Conservation (phyloP, 192 early-diverging fungal genomes). For the Chytriomyces sp. region DNA sequence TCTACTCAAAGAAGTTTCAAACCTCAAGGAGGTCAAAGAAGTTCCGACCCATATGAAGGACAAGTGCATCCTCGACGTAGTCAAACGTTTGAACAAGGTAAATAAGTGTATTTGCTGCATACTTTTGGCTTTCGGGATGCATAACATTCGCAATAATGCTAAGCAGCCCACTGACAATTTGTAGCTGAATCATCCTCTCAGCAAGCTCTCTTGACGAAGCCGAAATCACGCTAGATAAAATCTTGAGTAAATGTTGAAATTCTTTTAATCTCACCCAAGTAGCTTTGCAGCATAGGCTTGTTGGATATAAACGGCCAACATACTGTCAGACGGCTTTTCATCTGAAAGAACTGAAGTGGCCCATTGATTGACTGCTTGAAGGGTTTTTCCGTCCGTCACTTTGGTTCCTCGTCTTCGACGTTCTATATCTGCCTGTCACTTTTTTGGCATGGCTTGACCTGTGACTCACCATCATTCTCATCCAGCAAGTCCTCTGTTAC, state of each 20-base stretch:
- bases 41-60: constrained; percentile 59
- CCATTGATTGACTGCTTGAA: constrained; percentile 39
- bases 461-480: constrained; percentile 30
- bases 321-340: constrained; percentile 41
- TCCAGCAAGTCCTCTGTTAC: constrained; percentile 45
- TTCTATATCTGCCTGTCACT: constrained; percentile 30
- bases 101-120: constrained; percentile 54
- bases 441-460: too few species aligned
- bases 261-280: constrained; percentile 47
- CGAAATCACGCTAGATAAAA: constrained; percentile 50
- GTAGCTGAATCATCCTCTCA: constrained; percentile 55
- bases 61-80: constrained; percentile 46
- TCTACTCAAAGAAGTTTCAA: background rate
- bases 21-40: constrained; percentile 64
- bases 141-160: constrained; percentile 57
- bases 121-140: constrained; percentile 62
- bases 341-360: constrained; percentile 37
- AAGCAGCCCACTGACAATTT: constrained; percentile 58
- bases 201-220: constrained; percentile 49
- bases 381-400: constrained; percentile 37
- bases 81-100: constrained; percentile 51
- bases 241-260: background rate
- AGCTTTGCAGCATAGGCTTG: constrained; percentile 64
- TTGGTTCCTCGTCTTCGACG: constrained; percentile 38
- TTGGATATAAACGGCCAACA: constrained; percentile 56